Evolutionary conservation across 163 green algal genomes (phyloP).

Genomic region (Chloroidium sp.): DNA sequence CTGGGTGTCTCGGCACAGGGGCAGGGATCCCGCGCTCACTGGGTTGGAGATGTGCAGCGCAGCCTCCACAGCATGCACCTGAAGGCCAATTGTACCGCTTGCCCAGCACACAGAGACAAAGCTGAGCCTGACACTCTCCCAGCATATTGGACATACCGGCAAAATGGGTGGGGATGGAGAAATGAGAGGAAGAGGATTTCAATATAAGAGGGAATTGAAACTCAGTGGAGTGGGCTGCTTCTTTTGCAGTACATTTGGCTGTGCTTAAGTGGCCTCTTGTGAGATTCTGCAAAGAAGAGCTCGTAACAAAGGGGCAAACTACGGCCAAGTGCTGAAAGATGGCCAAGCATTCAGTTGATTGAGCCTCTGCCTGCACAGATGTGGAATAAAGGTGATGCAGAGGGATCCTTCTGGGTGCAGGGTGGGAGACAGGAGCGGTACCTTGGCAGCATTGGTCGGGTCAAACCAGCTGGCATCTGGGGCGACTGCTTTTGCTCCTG

Average conservation of each 20-base stretch:
- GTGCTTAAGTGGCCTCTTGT: too few species aligned
- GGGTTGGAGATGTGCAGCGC: slow-evolving; percentile 11
- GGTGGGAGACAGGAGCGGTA: background rate
- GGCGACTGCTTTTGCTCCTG: too few species aligned
- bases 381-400: background rate
- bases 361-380: background rate
- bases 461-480: background rate
- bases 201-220: too few species aligned
- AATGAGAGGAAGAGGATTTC: too few species aligned
- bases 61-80: slow-evolving; percentile 39
- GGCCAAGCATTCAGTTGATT: background rate
- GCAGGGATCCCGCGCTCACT: slow-evolving; percentile 6
- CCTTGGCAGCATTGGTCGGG: background rate
- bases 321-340: background rate
- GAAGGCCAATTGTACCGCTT: slow-evolving; percentile 6
- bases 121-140: too few species aligned
- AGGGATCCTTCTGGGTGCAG: too few species aligned
- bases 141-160: too few species aligned
- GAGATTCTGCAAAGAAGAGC: too few species aligned
- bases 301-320: background rate
- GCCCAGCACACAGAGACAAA: too few species aligned
- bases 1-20: slow-evolving; percentile 31
- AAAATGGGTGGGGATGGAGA: too few species aligned
- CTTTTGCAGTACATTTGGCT: too few species aligned
- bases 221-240: too few species aligned